Conservation (phyloP, 2,329 filamentous ascomycete species). For the Colletotrichum caudatum region DNA sequence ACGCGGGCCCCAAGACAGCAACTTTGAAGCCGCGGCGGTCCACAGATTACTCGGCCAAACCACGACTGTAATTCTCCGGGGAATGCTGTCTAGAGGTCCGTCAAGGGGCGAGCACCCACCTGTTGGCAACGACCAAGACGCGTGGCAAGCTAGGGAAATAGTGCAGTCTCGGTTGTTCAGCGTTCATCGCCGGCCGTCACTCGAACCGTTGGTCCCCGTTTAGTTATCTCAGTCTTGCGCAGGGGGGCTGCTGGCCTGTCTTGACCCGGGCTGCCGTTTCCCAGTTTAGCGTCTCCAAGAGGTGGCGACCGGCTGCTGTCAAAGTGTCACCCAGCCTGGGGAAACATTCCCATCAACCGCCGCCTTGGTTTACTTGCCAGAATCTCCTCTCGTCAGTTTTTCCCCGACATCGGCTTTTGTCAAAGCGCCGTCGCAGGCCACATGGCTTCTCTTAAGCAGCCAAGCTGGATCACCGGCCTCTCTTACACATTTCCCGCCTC, state of each 20-base stretch:
- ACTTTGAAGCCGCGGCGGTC: not conserved
- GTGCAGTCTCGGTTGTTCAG: not conserved
- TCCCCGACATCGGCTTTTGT: not conserved
- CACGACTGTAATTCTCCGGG: not conserved
- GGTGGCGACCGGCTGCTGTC: conserved; percentile 32
- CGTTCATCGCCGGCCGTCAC: not conserved
- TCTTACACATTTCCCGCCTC: conserved; percentile 6
- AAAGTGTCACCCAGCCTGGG: not conserved
- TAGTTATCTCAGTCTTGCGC: not conserved
- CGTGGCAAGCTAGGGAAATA: not conserved
- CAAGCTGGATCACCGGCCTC: not conserved
- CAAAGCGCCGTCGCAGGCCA: not conserved
- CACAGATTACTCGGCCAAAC: not conserved
- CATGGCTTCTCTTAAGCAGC: not conserved
- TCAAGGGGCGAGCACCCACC: not conserved
- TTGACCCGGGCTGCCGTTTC: not conserved
- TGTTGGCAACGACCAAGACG: not conserved
- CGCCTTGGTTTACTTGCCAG: no score
- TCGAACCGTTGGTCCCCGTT: not conserved
- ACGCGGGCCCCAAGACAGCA: not conserved
- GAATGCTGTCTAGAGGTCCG: not conserved
- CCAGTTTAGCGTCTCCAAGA: not conserved
- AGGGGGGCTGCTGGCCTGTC: conserved; percentile 6
- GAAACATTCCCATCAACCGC: not conserved
- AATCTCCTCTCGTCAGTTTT: not conserved